These are phyloP conservation scores for Colletotrichum eleusines DNA, from an alignment of 2,329 filamentous ascomycete species.

Conservation along the genomic window DNA sequence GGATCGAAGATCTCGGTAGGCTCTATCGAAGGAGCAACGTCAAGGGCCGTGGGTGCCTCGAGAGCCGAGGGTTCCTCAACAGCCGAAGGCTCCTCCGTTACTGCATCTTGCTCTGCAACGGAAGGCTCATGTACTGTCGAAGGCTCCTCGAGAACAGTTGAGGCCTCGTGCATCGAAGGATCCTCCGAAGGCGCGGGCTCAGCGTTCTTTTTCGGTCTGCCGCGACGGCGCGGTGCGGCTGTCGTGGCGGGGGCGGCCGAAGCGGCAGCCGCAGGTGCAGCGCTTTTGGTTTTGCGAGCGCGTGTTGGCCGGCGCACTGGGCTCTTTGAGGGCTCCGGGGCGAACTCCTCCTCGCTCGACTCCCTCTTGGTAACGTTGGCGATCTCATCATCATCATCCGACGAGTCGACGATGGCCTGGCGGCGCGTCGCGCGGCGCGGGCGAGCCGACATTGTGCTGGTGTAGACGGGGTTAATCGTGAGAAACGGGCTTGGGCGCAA, in stretches of 20 bases:
- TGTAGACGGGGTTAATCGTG: conserved; percentile 5
- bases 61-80: conserved; percentile 61
- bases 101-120: background rate
- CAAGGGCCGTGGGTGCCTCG: conserved; percentile 31
- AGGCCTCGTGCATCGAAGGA: conserved; percentile 6
- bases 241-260: conserved; percentile 45
- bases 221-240: conserved; percentile 49
- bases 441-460: conserved; percentile 45
- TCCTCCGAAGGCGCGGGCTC: conserved; percentile 47
- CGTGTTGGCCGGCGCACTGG: conserved; percentile 63
- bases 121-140: conserved; percentile 8
- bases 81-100: conserved; percentile 14
- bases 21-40: conserved; percentile 44
- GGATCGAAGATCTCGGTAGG: conserved; percentile 54
- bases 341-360: conserved; percentile 81
- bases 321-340: conserved; percentile 74
- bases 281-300: conserved; percentile 57
- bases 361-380: conserved; percentile 67
- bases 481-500: conserved; percentile 12
- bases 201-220: conserved; percentile 58
- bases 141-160: background rate
- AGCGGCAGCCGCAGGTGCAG: conserved; percentile 58
- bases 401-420: conserved; percentile 81
- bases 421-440: conserved; percentile 70
- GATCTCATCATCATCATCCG: conserved; percentile 77